Evolutionary conservation across 2,329 filamentous ascomycete genomes (phyloP), one percentile per base, ranked within the genome.

Genomic region (Fusarium sp.): DNA sequence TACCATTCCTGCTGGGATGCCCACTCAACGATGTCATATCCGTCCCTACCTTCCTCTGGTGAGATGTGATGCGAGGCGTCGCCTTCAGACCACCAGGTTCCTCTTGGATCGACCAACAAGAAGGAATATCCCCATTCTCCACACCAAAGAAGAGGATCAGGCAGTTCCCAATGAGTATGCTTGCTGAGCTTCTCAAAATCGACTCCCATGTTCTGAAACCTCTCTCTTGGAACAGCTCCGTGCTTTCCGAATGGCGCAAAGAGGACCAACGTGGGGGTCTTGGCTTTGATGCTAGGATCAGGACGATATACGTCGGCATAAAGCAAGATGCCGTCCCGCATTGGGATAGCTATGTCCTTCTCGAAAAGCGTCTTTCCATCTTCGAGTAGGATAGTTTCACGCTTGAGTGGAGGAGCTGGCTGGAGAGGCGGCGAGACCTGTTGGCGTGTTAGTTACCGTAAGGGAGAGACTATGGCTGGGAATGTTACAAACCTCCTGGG

Each of bases 161-260:
- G 58, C 1, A 61, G 27, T 9, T 61, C 58, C 58, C 58, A 61
- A 16, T 61, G 23, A 14, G 58, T 61, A 23, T 61, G 44, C 25
- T 61, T 31, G 8, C 46, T 54, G 4, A 61, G 58, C 25, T 61
- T 54, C 1, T 10, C 10, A 6, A 40, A 54, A 9, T 61, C 58
- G 13, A 61, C 58, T 34, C 46, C 49, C 58, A 61, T 61, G 16
- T 61, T 61, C 44, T 44, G 34, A 31, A 61, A 61, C 16, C 46
- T 40, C 27, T 61, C 49, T 23, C 61, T 40, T 9, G 55, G 44
- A 6, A 63, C 49, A 4, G 61, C 61, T 7, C 54, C 61, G 36
- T 58, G 55, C 38, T 63, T 63, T n/a, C 61, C 61, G 38, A 58
- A 63, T 10, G 61, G 61, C 0, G 61, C 55, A n/a, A 58, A 63